Evolutionary conservation across 2,329 filamentous ascomycete genomes (phyloP).

Genomic region (Fragosphaeria purpurea): DNA sequence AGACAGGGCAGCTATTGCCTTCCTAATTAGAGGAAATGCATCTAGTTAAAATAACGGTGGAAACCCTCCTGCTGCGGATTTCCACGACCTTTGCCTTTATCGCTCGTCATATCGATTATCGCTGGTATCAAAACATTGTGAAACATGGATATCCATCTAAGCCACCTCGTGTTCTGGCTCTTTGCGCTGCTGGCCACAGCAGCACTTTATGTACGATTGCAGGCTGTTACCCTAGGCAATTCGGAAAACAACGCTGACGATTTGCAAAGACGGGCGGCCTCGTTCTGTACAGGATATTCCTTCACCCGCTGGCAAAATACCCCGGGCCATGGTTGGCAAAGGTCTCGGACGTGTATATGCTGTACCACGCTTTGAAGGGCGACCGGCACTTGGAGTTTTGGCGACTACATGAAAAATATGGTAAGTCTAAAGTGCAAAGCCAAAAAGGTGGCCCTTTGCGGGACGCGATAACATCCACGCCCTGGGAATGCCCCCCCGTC

Average conservation of each 20-base stretch:
- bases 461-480: too few relatives aligned
- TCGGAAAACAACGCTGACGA: too few relatives aligned
- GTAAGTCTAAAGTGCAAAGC: slow-evolving; percentile 23
- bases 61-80: neutral
- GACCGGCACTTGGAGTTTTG: slow-evolving; percentile 66
- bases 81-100: neutral
- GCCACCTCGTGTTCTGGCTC: slow-evolving; percentile 31
- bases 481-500: neutral
- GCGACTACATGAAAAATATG: slow-evolving; percentile 61
- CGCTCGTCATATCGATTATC: neutral
- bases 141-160: slow-evolving; percentile 16
- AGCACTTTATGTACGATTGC: slow-evolving; percentile 29
- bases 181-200: slow-evolving; percentile 25
- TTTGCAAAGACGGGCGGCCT: slow-evolving; percentile 18
- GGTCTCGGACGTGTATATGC: slow-evolving; percentile 53
- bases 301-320: slow-evolving; percentile 56
- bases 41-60: too few relatives aligned
- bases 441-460: too few relatives aligned
- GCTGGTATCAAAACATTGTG: too few relatives aligned
- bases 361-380: slow-evolving; percentile 66
- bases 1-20: neutral
- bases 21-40: neutral
- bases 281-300: slow-evolving; percentile 47
- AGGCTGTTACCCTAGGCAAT: too few relatives aligned
- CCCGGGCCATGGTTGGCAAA: slow-evolving; percentile 55